Base-by-base conservation (phyloP, 495 filamentous ascomycete species). In the Talaromyces ruber region DNA sequence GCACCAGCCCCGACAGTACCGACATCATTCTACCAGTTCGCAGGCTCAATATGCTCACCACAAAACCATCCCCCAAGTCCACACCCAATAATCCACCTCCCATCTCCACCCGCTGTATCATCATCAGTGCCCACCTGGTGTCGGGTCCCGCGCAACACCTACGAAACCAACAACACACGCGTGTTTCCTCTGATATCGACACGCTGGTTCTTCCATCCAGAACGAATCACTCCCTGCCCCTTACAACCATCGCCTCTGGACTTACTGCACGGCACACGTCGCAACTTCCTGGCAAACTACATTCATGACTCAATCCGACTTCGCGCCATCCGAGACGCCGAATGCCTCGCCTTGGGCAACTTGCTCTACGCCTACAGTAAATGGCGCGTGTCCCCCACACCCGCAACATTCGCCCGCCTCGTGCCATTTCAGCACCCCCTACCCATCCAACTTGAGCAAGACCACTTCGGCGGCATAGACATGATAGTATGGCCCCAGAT, bases 321-420 rank as follows among this genome's bases (percentile, higher is more conserved):
- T 29, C 68, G 71, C 1, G 69, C 69, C 8, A 32, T 70, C 7
- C 69, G 71, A 1, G 71, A 68, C 43, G 66, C 69, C n/a, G 71
- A 73, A 55, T 34, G 60, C 22, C 52, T 73, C 14, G 63, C 64
- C 16, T 59, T 66, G n/a, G 71, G 71, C 1, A 65, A 65, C 62
- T 37, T 67, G 12, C 22, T 39, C 9, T 73, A 73, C 54, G 64
- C 69, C 30, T 60, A 65, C 9, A 59, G 62, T 0, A 64, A 65
- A 56, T 73, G 71, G 71, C 60, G 71, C 3, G 21, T 64, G 3
- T 52, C 59, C 1, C 71, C 71, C 14, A 70, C 61, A 37, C 67
- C 69, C 4, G 59, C 59, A 7, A 68, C 64, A 0, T 73, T 59
- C 45, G 62, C 50, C 3, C 59, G 53, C 3, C 26, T 73, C 2